A percentile compares a stretch with the other conserved stretches of the same genome.
Evolutionary conservation across 139 green algal species (phyloP).

Genomic region (Closterium sp.): DNA sequence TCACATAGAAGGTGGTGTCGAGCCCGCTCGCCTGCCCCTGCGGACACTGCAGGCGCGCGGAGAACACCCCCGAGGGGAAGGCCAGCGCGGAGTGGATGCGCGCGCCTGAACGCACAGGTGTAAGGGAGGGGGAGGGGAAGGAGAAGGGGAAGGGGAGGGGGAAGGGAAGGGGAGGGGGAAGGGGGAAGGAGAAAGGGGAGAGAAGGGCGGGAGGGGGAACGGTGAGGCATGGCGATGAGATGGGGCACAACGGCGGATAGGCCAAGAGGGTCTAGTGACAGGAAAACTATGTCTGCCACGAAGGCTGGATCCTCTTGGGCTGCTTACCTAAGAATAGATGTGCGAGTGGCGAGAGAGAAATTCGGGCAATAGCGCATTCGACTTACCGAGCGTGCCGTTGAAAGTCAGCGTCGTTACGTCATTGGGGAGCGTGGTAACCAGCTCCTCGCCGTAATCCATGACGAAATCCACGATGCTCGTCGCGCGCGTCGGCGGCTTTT

Average conservation of each 20-base stretch:
- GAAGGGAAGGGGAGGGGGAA: neutral
- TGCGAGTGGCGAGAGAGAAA: too few relatives aligned
- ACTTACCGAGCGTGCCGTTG: neutral
- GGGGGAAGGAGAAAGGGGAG: too few relatives aligned
- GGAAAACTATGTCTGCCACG: too few relatives aligned
- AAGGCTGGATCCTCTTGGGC: too few relatives aligned
- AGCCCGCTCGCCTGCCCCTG: conserved; percentile 1
- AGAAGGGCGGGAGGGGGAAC: neutral
- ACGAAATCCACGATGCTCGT: neutral
- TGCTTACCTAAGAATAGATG: too few relatives aligned
- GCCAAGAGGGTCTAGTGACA: too few relatives aligned
- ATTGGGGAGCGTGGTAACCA: neutral
- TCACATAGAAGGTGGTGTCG: conserved; percentile 27
- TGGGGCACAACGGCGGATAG: too few relatives aligned
- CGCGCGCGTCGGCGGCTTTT: neutral
- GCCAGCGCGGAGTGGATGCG: neutral
- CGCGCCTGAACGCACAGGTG: neutral
- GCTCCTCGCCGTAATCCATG: neutral
- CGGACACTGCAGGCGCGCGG: conserved; percentile 8
- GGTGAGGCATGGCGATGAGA: neutral
- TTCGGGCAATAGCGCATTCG: neutral
- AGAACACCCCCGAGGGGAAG: conserved; percentile 20
- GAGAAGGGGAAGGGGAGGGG: neutral
- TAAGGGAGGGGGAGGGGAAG: too few relatives aligned
- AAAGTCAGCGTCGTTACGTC: neutral